Evolutionary conservation across 208 protist species (phyloP).

Genomic region (Acanthamoeba healyi): DNA sequence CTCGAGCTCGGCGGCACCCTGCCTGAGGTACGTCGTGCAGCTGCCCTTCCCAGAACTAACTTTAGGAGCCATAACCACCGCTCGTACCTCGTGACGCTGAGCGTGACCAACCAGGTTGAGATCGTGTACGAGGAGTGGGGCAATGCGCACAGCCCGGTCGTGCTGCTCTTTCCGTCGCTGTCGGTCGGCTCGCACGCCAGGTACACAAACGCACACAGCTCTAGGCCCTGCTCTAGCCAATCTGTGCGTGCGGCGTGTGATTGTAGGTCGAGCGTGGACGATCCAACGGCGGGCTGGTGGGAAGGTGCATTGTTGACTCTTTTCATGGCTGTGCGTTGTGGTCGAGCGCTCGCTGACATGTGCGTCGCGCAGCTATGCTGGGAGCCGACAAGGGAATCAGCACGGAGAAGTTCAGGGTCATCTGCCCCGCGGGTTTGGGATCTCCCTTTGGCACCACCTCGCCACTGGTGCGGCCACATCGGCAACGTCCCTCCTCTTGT

Average conservation of each 20-base stretch:
- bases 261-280: constrained; percentile 42
- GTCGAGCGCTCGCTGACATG: neutral
- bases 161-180: constrained; percentile 69
- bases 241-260: neutral
- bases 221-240: neutral
- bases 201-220: neutral
- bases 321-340: neutral
- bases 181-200: constrained; percentile 62
- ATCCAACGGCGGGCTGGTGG: constrained; percentile 72
- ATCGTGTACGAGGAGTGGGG: constrained; percentile 71
- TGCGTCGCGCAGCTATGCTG: constrained; percentile 11
- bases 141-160: constrained; percentile 28
- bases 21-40: constrained; percentile 56
- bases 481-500: too few relatives aligned
- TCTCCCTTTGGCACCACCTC: constrained; percentile 72
- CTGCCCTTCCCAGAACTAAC: too few relatives aligned
- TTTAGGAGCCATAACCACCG: too few relatives aligned
- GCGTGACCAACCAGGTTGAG: neutral
- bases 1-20: constrained; percentile 61
- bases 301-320: neutral
- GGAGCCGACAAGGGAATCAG: constrained; percentile 52
- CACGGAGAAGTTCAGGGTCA: constrained; percentile 74
- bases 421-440: constrained; percentile 50
- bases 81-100: neutral
- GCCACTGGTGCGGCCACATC: neutral